phyloP scores from a whole-genome alignment of 371 early-diverging fungal genomes.

The Circinella umbellata region DNA sequence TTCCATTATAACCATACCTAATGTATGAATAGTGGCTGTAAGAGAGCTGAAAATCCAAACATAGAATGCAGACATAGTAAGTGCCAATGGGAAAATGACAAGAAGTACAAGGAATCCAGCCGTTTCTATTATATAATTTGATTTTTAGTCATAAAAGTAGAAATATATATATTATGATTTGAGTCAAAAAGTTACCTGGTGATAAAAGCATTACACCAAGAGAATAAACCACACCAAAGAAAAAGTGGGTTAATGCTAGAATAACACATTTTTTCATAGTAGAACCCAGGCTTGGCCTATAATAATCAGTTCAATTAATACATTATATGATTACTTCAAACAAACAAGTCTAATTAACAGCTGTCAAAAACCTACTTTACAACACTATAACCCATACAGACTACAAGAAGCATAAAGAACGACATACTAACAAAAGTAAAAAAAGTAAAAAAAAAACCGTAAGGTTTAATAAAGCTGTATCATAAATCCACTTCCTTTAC shows the following conservation, averaged over 20 bases:
- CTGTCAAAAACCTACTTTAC: constrained; percentile 64
- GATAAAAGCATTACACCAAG: constrained; percentile 79
- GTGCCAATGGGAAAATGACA: constrained; percentile 86
- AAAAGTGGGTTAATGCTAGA: constrained; percentile 82
- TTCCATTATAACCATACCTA: constrained; percentile 18
- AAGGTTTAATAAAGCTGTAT: background rate
- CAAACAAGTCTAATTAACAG: background rate
- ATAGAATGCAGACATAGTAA: constrained; percentile 92
- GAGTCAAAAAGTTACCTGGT: constrained; percentile 29
- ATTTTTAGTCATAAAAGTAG: background rate
- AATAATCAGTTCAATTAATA: background rate
- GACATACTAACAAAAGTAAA: constrained; percentile 61
- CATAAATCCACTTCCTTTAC: too few species aligned
- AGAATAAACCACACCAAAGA: constrained; percentile 88
- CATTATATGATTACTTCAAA: too few species aligned
- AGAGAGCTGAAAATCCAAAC: constrained; percentile 78
- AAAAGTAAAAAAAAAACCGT: background rate
- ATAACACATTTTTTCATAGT: constrained; percentile 88
- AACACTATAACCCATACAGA: constrained; percentile 95
- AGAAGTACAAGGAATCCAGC: constrained; percentile 75
- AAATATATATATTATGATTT: too few species aligned
- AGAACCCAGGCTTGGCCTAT: constrained; percentile 86
- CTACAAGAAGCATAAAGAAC: constrained; percentile 94
- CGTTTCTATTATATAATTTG: constrained; percentile 45
- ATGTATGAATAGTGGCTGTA: constrained; percentile 36